Evolutionary conservation across 1,284 basidiomycete species (phyloP).

Genomic region (Jaminaea rosea): DNA sequence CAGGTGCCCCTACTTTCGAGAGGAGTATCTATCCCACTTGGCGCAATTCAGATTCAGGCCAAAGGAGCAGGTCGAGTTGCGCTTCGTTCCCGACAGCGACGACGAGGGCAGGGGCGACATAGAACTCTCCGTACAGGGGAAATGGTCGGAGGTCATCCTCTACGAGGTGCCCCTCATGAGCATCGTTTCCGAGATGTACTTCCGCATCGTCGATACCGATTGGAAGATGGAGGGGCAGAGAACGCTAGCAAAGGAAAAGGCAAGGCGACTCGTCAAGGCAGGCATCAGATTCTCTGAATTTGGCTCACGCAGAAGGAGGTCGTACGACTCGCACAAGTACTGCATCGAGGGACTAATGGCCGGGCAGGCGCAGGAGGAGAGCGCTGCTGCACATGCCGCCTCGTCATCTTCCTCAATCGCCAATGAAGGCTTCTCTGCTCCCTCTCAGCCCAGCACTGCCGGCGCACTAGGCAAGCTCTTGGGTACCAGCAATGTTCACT

Average conservation of each 20-base stretch:
- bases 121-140: slow-evolving; percentile 64
- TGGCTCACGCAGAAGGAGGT: slow-evolving; percentile 78
- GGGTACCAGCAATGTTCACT: slow-evolving; percentile 49
- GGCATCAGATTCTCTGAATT: slow-evolving; percentile 82
- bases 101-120: slow-evolving; percentile 55
- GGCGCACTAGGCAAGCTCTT: slow-evolving; percentile 55
- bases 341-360: slow-evolving; percentile 64
- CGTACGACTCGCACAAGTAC: slow-evolving; percentile 68
- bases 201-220: slow-evolving; percentile 60
- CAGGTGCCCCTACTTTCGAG: slow-evolving; percentile 68
- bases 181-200: slow-evolving; percentile 70
- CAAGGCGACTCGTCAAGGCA: slow-evolving; percentile 57
- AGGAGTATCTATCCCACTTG: slow-evolving; percentile 70
- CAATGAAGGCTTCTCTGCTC: background rate
- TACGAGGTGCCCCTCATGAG: slow-evolving; percentile 96
- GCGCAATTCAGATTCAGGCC: slow-evolving; percentile 65
- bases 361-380: slow-evolving; percentile 51
- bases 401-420: background rate
- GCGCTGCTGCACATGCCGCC: too few species aligned
- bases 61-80: slow-evolving; percentile 62
- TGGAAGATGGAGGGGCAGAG: slow-evolving; percentile 73
- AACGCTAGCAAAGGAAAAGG: slow-evolving; percentile 62
- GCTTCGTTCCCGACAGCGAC: slow-evolving; percentile 57
- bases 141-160: slow-evolving; percentile 81
- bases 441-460: background rate